A percentile compares a stretch with the other conserved stretches of the same genome.
These are phyloP conservation scores for Phascolomyces articulosus DNA, from an alignment of 371 early-diverging fungal species.

Conservation along the genomic window DNA sequence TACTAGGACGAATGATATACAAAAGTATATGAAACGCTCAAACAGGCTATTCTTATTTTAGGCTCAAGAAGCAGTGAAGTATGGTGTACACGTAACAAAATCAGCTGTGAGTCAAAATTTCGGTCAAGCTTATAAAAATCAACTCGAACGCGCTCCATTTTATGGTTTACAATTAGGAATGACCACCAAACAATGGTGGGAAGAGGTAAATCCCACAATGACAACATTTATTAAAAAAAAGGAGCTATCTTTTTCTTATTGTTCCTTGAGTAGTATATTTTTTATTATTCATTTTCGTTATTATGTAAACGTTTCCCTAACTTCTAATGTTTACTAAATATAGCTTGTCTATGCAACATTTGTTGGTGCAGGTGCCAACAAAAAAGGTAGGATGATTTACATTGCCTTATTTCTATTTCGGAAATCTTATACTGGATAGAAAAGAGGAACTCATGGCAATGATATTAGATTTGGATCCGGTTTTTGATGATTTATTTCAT, in stretches of 20 bases:
- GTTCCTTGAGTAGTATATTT: too few relatives aligned
- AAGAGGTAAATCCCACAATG: conserved; percentile 25
- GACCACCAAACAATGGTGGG: conserved; percentile 46
- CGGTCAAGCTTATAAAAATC: conserved; percentile 35
- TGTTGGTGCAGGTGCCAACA: conserved; percentile 30
- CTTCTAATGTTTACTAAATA: background rate
- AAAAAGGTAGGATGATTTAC: conserved; percentile 34
- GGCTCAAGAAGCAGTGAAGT: conserved; percentile 44
- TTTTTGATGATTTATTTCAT: conserved; percentile 36
- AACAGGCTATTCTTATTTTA: conserved; percentile 10
- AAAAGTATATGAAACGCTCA: background rate
- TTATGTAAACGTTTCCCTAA: too few relatives aligned
- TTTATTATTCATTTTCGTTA: background rate
- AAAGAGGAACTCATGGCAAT: too few relatives aligned
- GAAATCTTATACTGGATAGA: too few relatives aligned
- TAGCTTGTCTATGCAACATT: conserved; percentile 45
- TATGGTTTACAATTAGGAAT: conserved; percentile 43
- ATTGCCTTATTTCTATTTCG: too few relatives aligned
- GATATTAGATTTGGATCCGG: conserved; percentile 39
- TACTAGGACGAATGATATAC: background rate
- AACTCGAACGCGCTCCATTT: conserved; percentile 38
- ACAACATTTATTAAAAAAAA: too few relatives aligned
- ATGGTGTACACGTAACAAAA: conserved; percentile 34
- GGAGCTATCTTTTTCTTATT: too few relatives aligned
- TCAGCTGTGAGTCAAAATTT: conserved; percentile 36